Evolutionary conservation across 2,329 filamentous ascomycete genomes (phyloP), one percentile per base, ranked within the genome.

Genomic region (Aureobasidium namibiae): DNA sequence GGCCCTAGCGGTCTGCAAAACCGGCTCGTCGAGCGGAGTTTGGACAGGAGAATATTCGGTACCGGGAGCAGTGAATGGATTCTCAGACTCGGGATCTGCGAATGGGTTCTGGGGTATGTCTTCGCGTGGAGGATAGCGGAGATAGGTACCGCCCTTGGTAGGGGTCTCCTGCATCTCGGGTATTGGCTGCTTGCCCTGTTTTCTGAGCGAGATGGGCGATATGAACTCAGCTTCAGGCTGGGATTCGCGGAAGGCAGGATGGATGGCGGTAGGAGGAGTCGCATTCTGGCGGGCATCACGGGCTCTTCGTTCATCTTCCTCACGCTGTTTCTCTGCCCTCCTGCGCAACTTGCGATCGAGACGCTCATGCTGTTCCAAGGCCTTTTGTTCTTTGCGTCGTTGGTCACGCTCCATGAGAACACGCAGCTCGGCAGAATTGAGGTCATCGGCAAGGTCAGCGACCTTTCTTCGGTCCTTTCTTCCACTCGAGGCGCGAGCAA

Each of bases 401-500:
- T 86, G 81, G 68, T 99, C 94, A 61, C 94, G 80, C 67, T 99
- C 94, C 82, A 99, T 87, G 31, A 97, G 78, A 69, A 95, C 89
- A 61, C 92, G 83, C 39, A 99, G 72, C 65, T 90, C 92, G 56
- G 87, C 84, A 3, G 94, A 88, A 73, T 90, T 90, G 58, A 99
- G 79, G 61, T 89, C 87, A 69, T 97, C 89, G 23, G 91, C 94
- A 45, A 97, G 71, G 45, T 83, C 81, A 61, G 86, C 82, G 46
- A 88, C 81, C 34, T 78, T 78, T 74, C 72, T 88, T 75, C 74
- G 89, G 74, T 69, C 80, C 63, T 80, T 84, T 36, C 64, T 65
- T 21, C 52, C 52, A 26, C 63, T 63, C 16, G 67, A 62, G 31
- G 66, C 66, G 21, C 61, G 60, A 34, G 59, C 53, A 14, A 63